Base-by-base conservation (phyloP, 2,329 filamentous ascomycete species). In the Aspergillus clavatus region DNA sequence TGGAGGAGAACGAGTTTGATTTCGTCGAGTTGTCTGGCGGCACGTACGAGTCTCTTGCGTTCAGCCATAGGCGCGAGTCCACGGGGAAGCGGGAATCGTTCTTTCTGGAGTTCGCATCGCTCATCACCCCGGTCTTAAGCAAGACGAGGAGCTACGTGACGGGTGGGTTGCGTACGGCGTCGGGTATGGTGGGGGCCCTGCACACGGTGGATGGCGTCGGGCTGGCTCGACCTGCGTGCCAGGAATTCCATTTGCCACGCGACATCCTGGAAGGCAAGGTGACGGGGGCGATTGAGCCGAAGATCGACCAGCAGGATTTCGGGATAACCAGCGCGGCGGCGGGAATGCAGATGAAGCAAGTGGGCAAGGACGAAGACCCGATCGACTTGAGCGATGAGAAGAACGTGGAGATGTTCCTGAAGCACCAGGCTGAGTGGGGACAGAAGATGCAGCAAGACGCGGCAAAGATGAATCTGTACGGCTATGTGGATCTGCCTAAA, bases 11-110 rank as follows among this genome's bases (percentile, higher is more conserved):
- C 44, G 44, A 58, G 26, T 65, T 68, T 44, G 64, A 69, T 42
- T 69, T 80, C 52, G 77, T 82, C 10, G 80, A 83, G 63, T 68
- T 83, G 0, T 76, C 70, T 0, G 80, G 81, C 10, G 81, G 81
- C 6, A 83, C 79, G 0, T 82, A 81, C 54, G 74, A 83, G 61
- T 61, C 67, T 14, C 57, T 77, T 0, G 77, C 71, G 0, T 79
- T 81, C 50, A 54, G 53, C 2, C 75, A 80, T 57, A 69, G 73
- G 62, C 67, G 72, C 39, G 79, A 82, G 35, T 75, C 70, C 12
- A 81, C 78, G 10, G 71, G 71, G 61, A 74, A 76, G 63, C 68
- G 78, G 4, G 79, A 81, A 55, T 72, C 76, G 1, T 82, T 80
- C 69, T 83, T 82, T 69, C 57, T 81, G 36, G 77, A 81, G 4